Conservation (phyloP, 192 early-diverging fungal species). For the Podila minutissima region DNA sequence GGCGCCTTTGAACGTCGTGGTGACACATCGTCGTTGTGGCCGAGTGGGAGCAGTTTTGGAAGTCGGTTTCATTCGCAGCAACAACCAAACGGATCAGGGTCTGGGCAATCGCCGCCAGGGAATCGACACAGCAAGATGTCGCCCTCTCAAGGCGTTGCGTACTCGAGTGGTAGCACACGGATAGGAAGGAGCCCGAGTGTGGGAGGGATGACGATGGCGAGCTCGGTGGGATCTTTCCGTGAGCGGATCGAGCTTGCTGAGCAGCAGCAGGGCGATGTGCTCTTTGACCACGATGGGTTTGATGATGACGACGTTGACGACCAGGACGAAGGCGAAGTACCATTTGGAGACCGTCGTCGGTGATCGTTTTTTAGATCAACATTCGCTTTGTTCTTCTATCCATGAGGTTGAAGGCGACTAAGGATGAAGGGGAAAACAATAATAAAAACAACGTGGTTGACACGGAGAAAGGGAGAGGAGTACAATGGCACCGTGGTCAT, state of each 20-base stretch:
- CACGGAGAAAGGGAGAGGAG: too few relatives aligned
- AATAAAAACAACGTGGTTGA: too few relatives aligned
- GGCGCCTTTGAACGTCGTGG: background rate
- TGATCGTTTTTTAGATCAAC: too few relatives aligned
- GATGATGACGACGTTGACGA: slow-evolving; percentile 26
- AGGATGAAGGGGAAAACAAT: too few relatives aligned
- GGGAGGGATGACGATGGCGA: slow-evolving; percentile 38
- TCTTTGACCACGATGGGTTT: slow-evolving; percentile 32
- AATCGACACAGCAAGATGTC: too few relatives aligned
- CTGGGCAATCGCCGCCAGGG: too few relatives aligned
- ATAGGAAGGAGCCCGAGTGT: slow-evolving; percentile 36
- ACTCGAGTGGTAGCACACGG: background rate
- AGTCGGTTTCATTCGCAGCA: background rate
- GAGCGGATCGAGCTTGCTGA: slow-evolving; percentile 43
- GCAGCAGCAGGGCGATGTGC: slow-evolving; percentile 16
- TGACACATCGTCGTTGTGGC: background rate
- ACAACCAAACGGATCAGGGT: too few relatives aligned
- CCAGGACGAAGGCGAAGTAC: slow-evolving; percentile 46
- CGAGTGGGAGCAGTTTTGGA: background rate
- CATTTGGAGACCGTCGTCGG: background rate
- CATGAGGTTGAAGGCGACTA: too few relatives aligned
- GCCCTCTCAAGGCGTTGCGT: too few relatives aligned
- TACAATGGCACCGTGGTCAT: too few relatives aligned
- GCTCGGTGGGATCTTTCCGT: slow-evolving; percentile 42
- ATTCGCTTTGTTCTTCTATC: too few relatives aligned